phyloP scores from a whole-genome alignment of 2,329 filamentous ascomycete genomes.

The Pseudogymnoascus sp. region DNA sequence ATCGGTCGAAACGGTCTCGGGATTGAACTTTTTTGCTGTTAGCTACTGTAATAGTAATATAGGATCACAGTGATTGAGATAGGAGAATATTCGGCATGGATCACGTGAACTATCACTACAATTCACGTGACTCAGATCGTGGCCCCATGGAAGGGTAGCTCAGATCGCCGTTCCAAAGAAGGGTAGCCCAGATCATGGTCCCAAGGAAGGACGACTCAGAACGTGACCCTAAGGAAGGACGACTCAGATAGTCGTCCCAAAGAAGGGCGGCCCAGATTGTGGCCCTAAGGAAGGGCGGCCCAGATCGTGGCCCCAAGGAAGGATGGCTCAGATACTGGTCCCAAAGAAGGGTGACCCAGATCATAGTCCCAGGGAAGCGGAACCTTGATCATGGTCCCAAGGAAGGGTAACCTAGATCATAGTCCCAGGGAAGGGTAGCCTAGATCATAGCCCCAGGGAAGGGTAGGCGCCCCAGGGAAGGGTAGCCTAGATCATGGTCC shows the following conservation, averaged over 20 bases:
- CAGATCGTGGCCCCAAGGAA: neutral
- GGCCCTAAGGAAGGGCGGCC: no score
- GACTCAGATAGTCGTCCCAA: neutral
- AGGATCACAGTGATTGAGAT: constrained; percentile 12
- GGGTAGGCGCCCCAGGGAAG: no score
- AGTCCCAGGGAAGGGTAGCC: neutral
- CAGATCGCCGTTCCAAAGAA: neutral
- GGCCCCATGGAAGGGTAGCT: neutral
- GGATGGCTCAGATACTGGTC: neutral
- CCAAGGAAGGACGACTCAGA: neutral
- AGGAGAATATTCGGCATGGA: neutral
- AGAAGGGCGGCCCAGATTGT: no score
- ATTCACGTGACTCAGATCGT: neutral
- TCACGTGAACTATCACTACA: neutral
- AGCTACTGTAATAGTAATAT: neutral
- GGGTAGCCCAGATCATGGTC: no score
- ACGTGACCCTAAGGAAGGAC: neutral
- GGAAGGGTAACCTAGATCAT: neutral
- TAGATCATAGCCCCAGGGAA: neutral
- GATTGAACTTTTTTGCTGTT: constrained; percentile 52
- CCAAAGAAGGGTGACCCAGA: no score
- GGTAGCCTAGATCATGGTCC: neutral
- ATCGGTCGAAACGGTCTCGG: constrained; percentile 82
- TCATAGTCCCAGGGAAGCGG: neutral
- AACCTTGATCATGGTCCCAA: neutral